phyloP scores from a whole-genome alignment of 257 asterid genomes.

The Scutellaria minor region DNA sequence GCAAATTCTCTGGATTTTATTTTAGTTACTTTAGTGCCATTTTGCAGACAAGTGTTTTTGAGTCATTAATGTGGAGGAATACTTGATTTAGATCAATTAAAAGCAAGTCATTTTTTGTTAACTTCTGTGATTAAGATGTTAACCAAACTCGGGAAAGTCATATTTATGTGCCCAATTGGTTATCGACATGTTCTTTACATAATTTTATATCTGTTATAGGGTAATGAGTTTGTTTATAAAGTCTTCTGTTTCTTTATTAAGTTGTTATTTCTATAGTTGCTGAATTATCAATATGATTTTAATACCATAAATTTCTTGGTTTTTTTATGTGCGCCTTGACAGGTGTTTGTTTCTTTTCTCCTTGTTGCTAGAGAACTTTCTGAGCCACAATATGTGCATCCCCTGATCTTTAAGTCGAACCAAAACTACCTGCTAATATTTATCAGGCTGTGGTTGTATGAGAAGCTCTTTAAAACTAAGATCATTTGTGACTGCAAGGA shows the following conservation, averaged over 20 bases:
- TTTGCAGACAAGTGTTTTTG: background rate
- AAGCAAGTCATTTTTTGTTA: background rate
- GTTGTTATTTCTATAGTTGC: background rate
- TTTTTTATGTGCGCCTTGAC: constrained; percentile 1
- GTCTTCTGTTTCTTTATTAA: background rate
- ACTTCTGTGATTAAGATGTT: background rate
- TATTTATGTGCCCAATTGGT: background rate
- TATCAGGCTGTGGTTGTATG: constrained; percentile 13
- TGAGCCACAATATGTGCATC: background rate
- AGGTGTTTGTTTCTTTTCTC: background rate
- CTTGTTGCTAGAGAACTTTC: constrained; percentile 11
- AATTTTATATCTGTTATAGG: background rate
- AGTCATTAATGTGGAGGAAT: background rate
- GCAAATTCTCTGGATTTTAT: background rate
- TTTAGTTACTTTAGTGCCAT: background rate
- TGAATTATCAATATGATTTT: background rate
- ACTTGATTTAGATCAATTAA: constrained; percentile 7
- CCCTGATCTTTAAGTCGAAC: constrained; percentile 16
- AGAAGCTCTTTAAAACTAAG: constrained; percentile 13
- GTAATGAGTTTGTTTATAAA: background rate
- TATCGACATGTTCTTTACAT: background rate
- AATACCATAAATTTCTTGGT: background rate
- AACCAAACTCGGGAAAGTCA: constrained; percentile 11
- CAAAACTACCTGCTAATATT: background rate
- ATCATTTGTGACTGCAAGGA: constrained; percentile 19